Evolutionary conservation across 2,329 filamentous ascomycete species (phyloP).

Genomic region (Paraphoma chrysanthemicola): DNA sequence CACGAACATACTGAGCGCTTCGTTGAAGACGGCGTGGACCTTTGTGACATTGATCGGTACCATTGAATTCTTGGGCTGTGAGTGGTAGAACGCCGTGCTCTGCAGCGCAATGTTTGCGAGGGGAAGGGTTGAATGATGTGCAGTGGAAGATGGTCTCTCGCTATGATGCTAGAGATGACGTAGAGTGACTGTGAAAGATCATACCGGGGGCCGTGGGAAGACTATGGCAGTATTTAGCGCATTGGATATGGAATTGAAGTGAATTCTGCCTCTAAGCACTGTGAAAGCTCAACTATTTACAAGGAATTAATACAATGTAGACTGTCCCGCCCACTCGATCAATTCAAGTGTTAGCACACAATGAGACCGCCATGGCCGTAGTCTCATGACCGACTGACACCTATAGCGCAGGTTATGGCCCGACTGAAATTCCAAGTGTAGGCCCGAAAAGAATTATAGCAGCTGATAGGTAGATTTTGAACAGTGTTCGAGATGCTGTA

Average conservation of each 20-base stretch:
- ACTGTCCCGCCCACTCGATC: neutral
- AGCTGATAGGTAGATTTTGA: too few species aligned
- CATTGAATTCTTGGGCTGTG: neutral
- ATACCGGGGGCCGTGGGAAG: neutral
- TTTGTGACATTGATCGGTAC: neutral
- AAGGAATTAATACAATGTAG: neutral
- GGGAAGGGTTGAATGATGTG: neutral
- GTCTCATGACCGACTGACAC: neutral
- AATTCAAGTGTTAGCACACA: neutral
- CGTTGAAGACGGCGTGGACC: neutral
- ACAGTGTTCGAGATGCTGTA: too few species aligned
- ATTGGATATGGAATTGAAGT: neutral
- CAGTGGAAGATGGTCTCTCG: neutral
- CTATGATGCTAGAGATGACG: neutral
- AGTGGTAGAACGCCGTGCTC: neutral
- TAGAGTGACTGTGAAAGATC: neutral
- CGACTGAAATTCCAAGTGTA: too few species aligned
- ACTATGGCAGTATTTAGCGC: neutral
- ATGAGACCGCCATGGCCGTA: neutral
- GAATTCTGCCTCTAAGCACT: neutral
- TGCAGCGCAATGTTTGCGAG: neutral
- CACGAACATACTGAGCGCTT: neutral
- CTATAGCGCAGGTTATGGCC: too few species aligned
- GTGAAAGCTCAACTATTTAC: neutral
- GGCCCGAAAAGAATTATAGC: too few species aligned